Percentiles rank a stretch among this genome's conserved stretches.
phyloP scores from a whole-genome alignment of 306 rosid species.

The Vigna hirtella region DNA sequence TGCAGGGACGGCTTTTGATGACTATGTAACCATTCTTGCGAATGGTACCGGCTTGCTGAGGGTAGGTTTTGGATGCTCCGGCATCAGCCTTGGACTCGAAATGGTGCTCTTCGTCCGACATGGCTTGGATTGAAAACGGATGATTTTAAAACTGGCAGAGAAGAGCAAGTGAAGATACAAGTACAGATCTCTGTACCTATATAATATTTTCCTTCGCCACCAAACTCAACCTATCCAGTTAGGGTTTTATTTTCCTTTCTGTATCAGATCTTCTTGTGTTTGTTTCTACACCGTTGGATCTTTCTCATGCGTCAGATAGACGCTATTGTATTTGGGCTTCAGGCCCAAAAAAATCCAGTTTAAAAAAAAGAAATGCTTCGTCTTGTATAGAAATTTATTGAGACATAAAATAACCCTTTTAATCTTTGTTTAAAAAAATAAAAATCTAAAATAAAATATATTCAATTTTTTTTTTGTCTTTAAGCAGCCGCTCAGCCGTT shows the following conservation, averaged over 20 bases:
- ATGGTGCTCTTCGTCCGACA: conserved; percentile 86
- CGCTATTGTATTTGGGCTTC: conserved; percentile 14
- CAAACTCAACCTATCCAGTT: not conserved
- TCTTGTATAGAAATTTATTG: no score
- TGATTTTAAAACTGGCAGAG: conserved; percentile 8
- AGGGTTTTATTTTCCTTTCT: conserved; percentile 42
- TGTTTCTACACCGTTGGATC: not conserved
- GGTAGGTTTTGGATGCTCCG: conserved; percentile 80
- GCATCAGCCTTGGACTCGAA: conserved; percentile 84
- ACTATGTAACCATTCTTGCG: conserved; percentile 82
- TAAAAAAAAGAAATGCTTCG: no score
- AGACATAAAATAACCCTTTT: no score
- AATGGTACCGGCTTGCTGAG: conserved; percentile 85
- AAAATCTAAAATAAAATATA: no score
- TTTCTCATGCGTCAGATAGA: conserved; percentile 3
- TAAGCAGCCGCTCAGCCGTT: no score
- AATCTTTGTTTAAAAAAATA: no score
- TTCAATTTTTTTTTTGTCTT: no score
- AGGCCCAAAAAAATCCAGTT: not conserved
- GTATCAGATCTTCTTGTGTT: not conserved
- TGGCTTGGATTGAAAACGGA: not conserved
- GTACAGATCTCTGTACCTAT: not conserved
- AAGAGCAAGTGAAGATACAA: not conserved
- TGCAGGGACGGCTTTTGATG: conserved; percentile 78
- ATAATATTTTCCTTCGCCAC: conserved; percentile 10